Evolutionary conservation across 2,329 filamentous ascomycete genomes (phyloP).

Genomic region (Pseudonectria buxi): DNA sequence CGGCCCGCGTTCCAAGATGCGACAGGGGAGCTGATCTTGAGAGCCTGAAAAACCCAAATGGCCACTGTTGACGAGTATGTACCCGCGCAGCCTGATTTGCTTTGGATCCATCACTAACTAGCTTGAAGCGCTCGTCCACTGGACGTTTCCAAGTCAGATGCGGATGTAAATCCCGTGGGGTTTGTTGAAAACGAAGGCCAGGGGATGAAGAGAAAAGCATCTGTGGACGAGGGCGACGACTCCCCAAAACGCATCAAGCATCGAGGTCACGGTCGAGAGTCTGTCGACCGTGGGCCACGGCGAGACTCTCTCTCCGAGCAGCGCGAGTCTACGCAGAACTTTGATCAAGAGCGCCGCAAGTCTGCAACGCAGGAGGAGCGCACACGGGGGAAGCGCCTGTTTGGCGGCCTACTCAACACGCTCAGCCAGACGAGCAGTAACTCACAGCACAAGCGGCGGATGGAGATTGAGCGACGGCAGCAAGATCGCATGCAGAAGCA

Average conservation of each 20-base stretch:
- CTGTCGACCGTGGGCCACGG: slow-evolving; percentile 8
- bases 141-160: slow-evolving; percentile 7
- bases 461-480: slow-evolving; percentile 77
- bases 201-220: slow-evolving; percentile 25
- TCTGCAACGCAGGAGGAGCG: slow-evolving; percentile 59
- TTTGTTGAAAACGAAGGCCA: slow-evolving; percentile 6
- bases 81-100: background rate
- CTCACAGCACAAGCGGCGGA: slow-evolving; percentile 61
- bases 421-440: slow-evolving; percentile 64
- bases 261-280: slow-evolving; percentile 12
- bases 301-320: slow-evolving; percentile 10
- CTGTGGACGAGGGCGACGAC: slow-evolving; percentile 10
- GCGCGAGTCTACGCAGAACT: slow-evolving; percentile 3
- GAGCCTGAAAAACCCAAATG: slow-evolving; percentile 7
- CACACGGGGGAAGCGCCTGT: slow-evolving; percentile 76
- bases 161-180: slow-evolving; percentile 1
- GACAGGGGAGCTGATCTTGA: background rate
- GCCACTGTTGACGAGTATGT: slow-evolving; percentile 16
- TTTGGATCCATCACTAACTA: slow-evolving; percentile 11
- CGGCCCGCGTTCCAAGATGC: background rate
- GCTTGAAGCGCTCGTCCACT: slow-evolving; percentile 11
- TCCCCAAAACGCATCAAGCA: slow-evolving; percentile 22
- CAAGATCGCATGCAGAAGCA: slow-evolving; percentile 69
- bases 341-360: slow-evolving; percentile 16
- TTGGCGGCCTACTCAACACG: slow-evolving; percentile 73